phyloP scores from a whole-genome alignment of 768 basidiomycete species.

The Thelephora ganbajun region DNA sequence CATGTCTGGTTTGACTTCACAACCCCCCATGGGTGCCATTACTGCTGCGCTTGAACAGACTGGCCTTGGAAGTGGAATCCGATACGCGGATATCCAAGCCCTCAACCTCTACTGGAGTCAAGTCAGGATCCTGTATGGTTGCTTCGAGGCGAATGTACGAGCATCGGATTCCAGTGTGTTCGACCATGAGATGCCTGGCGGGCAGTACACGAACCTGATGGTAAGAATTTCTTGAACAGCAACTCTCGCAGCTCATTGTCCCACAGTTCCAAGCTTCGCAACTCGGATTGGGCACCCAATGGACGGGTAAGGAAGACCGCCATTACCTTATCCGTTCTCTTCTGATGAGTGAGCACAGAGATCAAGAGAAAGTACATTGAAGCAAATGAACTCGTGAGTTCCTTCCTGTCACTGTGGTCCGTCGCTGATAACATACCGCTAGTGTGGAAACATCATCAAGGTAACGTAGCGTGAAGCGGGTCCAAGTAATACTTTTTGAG shows the following conservation, averaged over 20 bases:
- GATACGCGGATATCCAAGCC: slow-evolving; percentile 92
- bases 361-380: slow-evolving; percentile 99
- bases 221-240: slow-evolving; percentile 27
- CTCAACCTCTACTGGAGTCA: slow-evolving; percentile 98
- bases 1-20: slow-evolving; percentile 97
- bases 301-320: slow-evolving; percentile 45
- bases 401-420: slow-evolving; percentile 2
- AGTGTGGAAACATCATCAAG: slow-evolving; percentile 98
- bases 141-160: slow-evolving; percentile 97
- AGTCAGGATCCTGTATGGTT: slow-evolving; percentile 86
- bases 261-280: slow-evolving; percentile 93
- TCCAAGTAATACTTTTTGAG: slow-evolving; percentile 1
- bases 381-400: slow-evolving; percentile 80
- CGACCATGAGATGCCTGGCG: slow-evolving; percentile 99
- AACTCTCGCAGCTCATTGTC: slow-evolving; percentile 8
- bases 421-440: not conserved
- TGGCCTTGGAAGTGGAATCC: slow-evolving; percentile 85
- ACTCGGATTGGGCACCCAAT: slow-evolving; percentile 92
- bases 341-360: slow-evolving; percentile 27
- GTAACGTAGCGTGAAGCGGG: slow-evolving; percentile 15
- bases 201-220: slow-evolving; percentile 90
- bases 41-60: slow-evolving; percentile 94
- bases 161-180: slow-evolving; percentile 97
- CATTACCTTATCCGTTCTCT: not conserved
- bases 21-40: slow-evolving; percentile 98